phyloP scores from a whole-genome alignment of 2,329 filamentous ascomycete genomes.

The Eutypa lata region DNA sequence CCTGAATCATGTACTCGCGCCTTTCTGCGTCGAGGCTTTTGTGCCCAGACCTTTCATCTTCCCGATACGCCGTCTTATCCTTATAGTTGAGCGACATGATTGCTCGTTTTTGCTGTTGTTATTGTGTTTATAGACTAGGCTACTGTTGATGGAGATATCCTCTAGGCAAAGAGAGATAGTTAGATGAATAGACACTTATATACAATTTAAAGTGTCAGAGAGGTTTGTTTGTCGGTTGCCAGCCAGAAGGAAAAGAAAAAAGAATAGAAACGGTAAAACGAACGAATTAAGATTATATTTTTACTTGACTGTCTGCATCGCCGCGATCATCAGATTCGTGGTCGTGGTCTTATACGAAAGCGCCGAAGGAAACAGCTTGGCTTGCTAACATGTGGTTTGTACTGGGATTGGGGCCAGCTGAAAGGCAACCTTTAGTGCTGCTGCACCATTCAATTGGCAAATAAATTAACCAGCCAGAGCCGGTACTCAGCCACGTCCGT shows the following conservation, averaged over 20 bases:
- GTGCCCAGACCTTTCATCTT: slow-evolving; percentile 41
- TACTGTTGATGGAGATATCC: no score
- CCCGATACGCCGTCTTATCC: slow-evolving; percentile 41
- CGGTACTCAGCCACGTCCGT: no score
- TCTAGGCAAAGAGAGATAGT: no score
- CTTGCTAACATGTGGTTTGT: no score
- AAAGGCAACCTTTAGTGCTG: no score
- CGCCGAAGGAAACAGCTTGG: not conserved
- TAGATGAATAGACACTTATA: no score
- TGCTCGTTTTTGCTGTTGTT: not conserved
- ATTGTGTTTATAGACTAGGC: not conserved
- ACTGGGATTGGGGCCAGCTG: no score
- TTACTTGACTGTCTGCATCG: not conserved
- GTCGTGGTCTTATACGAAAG: not conserved
- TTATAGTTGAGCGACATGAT: slow-evolving; percentile 34
- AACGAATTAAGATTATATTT: no score
- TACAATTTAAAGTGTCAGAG: no score
- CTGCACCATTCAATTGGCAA: no score
- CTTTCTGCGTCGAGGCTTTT: slow-evolving; percentile 40
- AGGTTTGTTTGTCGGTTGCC: no score
- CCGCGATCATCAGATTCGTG: not conserved
- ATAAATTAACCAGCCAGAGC: no score
- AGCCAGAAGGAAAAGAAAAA: not conserved
- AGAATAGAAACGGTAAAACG: not conserved
- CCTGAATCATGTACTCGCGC: slow-evolving; percentile 43